phyloP scores from a whole-genome alignment of 2,329 filamentous ascomycete genomes.

The Scorias spongiosa region DNA sequence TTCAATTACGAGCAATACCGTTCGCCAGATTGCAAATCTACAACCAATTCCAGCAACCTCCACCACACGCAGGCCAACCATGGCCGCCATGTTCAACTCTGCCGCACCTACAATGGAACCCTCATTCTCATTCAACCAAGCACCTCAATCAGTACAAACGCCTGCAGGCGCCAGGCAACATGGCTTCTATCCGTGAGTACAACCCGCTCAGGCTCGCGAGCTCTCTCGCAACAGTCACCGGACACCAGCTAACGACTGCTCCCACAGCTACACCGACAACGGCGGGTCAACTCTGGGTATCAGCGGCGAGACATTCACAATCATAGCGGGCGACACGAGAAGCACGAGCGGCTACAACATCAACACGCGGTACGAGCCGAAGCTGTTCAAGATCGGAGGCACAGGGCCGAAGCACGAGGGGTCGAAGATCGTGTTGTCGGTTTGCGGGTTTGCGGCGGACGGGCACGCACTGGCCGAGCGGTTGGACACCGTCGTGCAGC shows the following conservation, averaged over 20 bases:
- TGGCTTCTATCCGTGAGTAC: constrained; percentile 75
- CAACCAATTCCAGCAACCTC: neutral
- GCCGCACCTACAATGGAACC: constrained; percentile 36
- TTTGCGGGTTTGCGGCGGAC: constrained; percentile 91
- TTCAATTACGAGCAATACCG: neutral
- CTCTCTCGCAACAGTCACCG: neutral
- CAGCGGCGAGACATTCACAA: constrained; percentile 82
- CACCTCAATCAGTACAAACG: constrained; percentile 25
- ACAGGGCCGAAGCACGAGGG: constrained; percentile 73
- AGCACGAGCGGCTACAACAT: constrained; percentile 96
- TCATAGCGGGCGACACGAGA: constrained; percentile 93
- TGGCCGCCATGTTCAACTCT: constrained; percentile 40
- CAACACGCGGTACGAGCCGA: constrained; percentile 89
- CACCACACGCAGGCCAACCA: constrained; percentile 18
- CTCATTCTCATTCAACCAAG: constrained; percentile 46
- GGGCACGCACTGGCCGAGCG: constrained; percentile 87
- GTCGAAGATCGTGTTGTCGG: constrained; percentile 75
- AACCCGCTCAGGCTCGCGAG: neutral
- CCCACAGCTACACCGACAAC: constrained; percentile 80
- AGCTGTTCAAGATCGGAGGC: constrained; percentile 94
- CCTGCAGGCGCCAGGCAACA: constrained; percentile 48
- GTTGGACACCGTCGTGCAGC: constrained; percentile 88
- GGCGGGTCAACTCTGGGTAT: constrained; percentile 93
- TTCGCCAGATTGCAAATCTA: neutral
- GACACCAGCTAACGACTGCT: constrained; percentile 2